Evolutionary conservation across 768 basidiomycete genomes (phyloP), one percentile per base, ranked within the genome.

Genomic region (Suillus bovinus): DNA sequence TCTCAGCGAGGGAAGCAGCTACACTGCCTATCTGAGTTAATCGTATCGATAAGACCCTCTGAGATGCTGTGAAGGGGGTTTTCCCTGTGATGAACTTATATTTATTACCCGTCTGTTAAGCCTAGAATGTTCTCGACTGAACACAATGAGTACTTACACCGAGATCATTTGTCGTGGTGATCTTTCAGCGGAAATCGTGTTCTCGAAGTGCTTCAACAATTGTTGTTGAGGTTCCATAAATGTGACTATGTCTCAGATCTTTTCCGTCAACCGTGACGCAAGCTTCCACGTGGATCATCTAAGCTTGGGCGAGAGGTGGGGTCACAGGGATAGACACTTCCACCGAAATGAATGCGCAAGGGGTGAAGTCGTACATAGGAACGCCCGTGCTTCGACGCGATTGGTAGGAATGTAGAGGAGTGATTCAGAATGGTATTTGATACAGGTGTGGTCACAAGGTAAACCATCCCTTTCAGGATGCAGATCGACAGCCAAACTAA

Each of bases 351-450:
- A 65, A 62, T n/a, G 44, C 56, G 62, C 39, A 61, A 44, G 47
- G 22, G 64, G 29, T 22, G 39, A 38, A 31, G 62, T 16, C 61
- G 22, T 38, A 33, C 62, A 61, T 47, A 39, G 49, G 62, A 59
- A 54, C 42, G 31, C 59, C 65, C 52, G 63, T 63, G 63, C 39
- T n/a, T 46, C 61, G 71, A 71, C n/a, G 70, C 59, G 57, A 73
- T 74, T 73, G 68, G 71, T 60, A 57, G 62, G 55, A 44, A 52
- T 58, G 44, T 24, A 56, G 36, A 38, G 54, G 54, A 56, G 10
- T 27, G 54, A 56, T 56, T 20, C 11, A 38, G 54, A 38, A 39
- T 38, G 16, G 3, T 17, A 17, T 56, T 56, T 36, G 36, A 17
- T 27, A 56, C 17, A 38, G 10, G 14, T 36, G 14, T 36, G 16